Evolutionary conservation across 2,329 filamentous ascomycete genomes (phyloP).

Genomic region (Sporothrix inflata): DNA sequence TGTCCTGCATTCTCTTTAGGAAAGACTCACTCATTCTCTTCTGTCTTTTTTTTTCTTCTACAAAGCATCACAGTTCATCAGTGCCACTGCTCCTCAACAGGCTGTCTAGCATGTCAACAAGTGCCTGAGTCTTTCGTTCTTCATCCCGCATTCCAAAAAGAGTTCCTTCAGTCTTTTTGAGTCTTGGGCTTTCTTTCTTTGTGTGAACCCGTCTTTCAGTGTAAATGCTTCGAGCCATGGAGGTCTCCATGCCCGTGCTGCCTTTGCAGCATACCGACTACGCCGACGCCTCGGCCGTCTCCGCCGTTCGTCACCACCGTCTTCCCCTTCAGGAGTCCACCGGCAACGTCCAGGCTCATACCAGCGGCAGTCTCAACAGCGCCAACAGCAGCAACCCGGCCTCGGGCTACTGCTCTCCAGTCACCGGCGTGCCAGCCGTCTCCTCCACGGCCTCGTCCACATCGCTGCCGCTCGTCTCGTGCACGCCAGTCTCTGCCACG

Average conservation of each 20-base stretch:
- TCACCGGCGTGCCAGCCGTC: constrained; percentile 33
- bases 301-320: constrained; percentile 50
- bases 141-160: constrained; percentile 23
- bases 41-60: not conserved
- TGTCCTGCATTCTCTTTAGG: constrained; percentile 4
- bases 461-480: constrained; percentile 31
- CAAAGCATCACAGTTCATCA: constrained; percentile 3
- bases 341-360: constrained; percentile 52
- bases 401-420: constrained; percentile 48
- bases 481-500: constrained; percentile 44
- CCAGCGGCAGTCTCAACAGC: constrained; percentile 23
- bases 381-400: constrained; percentile 39
- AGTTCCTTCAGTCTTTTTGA: constrained; percentile 36
- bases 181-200: constrained; percentile 34
- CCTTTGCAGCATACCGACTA: constrained; percentile 55
- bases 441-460: constrained; percentile 26
- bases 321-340: constrained; percentile 57
- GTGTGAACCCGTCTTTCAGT: not conserved
- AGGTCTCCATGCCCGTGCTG: constrained; percentile 51
- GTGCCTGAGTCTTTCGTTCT: constrained; percentile 5
- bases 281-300: constrained; percentile 46
- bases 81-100: constrained; percentile 7
- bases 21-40: not conserved
- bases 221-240: constrained; percentile 40
- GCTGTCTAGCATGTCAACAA: constrained; percentile 26